Evolutionary conservation across 2,329 filamentous ascomycete genomes (phyloP).

Genomic region (Paecilomyces variotii): DNA sequence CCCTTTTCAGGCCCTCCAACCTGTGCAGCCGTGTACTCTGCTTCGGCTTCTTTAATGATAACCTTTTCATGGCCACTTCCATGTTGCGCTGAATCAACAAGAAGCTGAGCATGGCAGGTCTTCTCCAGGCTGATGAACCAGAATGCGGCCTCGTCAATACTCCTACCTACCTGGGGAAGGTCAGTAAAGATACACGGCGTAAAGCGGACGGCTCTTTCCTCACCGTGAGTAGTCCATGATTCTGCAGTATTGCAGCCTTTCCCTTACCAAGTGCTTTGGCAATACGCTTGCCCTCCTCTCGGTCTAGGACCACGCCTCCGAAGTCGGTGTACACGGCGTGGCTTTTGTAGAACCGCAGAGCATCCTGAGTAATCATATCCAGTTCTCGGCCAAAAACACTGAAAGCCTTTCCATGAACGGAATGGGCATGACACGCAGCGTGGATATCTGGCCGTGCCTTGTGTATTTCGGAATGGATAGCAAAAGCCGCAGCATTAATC

Average conservation of each 20-base stretch:
- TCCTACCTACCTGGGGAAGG: too few species aligned
- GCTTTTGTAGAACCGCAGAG: slow-evolving; percentile 28
- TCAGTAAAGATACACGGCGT: too few species aligned
- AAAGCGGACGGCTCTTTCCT: too few species aligned
- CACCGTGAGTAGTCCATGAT: slow-evolving; percentile 49
- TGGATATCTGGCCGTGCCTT: slow-evolving; percentile 48
- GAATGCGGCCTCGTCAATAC: slow-evolving; percentile 8
- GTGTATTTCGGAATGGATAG: slow-evolving; percentile 38
- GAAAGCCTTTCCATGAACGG: slow-evolving; percentile 40
- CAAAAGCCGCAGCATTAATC: slow-evolving; percentile 41
- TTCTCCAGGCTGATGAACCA: too few species aligned
- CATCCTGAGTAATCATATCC: slow-evolving; percentile 43
- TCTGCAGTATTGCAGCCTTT: slow-evolving; percentile 47
- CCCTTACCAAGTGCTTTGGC: slow-evolving; percentile 40
- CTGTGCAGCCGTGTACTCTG: too few species aligned
- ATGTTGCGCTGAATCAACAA: too few species aligned
- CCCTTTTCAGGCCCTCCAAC: too few species aligned
- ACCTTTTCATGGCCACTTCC: too few species aligned
- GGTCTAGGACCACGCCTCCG: slow-evolving; percentile 46
- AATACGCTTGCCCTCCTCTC: slow-evolving; percentile 45
- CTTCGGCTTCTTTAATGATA: too few species aligned
- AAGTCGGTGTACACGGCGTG: slow-evolving; percentile 39
- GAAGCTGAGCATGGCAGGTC: slow-evolving; percentile 13
- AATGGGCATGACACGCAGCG: slow-evolving; percentile 40
- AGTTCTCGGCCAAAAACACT: slow-evolving; percentile 38